Evolutionary conservation across 1,284 basidiomycete genomes (phyloP).

Genomic region (Inonotus hispidus): DNA sequence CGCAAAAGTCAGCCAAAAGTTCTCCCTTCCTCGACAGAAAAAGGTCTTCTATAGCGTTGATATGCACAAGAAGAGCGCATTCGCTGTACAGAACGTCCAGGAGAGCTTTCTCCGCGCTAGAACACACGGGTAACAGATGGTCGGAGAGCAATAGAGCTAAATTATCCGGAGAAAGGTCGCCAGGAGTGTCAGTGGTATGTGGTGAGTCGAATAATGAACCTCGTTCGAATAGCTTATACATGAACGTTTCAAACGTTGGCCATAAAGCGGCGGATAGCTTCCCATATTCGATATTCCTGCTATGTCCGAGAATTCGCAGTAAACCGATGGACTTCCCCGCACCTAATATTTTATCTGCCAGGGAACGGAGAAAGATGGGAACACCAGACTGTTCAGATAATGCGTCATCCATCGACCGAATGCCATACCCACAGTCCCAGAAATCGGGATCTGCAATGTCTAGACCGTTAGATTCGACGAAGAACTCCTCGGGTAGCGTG

Average conservation of each 20-base stretch:
- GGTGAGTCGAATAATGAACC: background rate
- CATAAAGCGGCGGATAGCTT: conserved; percentile 29
- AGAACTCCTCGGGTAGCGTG: conserved; percentile 71
- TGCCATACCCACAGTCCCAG: conserved; percentile 69
- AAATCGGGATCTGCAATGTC: conserved; percentile 69
- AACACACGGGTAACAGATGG: conserved; percentile 55
- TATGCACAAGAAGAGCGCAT: conserved; percentile 64
- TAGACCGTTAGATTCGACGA: conserved; percentile 66
- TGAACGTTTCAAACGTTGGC: conserved; percentile 25
- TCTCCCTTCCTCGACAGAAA: conserved; percentile 72
- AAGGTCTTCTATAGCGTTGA: conserved; percentile 67
- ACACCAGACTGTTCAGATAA: conserved; percentile 33
- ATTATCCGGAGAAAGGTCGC: conserved; percentile 22
- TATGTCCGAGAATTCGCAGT: conserved; percentile 41
- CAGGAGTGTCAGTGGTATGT: background rate
- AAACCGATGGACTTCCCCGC: conserved; percentile 80
- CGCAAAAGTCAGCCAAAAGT: conserved; percentile 65
- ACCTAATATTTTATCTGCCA: conserved; percentile 54
- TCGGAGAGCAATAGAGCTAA: conserved; percentile 61
- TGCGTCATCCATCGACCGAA: conserved; percentile 34
- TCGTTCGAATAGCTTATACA: background rate
- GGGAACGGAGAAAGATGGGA: conserved; percentile 55
- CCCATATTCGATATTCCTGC: conserved; percentile 18
- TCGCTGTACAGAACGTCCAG: conserved; percentile 60
- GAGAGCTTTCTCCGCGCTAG: conserved; percentile 49